Conservation (phyloP, 345 rosid genomes). For the Citrus maxima region DNA sequence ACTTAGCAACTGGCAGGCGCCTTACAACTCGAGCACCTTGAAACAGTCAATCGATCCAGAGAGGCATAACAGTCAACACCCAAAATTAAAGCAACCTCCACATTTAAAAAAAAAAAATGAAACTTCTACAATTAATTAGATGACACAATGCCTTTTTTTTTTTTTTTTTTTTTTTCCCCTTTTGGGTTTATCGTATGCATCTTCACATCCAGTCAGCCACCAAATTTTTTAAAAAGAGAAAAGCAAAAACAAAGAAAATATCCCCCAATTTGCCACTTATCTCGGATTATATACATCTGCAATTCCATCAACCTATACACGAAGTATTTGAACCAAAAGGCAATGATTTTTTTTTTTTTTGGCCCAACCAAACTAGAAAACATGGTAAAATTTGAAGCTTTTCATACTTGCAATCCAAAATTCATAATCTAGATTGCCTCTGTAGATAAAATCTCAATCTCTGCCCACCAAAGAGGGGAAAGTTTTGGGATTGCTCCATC, state of each 20-base stretch:
- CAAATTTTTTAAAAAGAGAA: not conserved
- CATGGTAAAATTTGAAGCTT: constrained; percentile 4
- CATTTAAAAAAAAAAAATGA: no score
- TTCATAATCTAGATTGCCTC: constrained; percentile 33
- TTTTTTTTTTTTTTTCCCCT: no score
- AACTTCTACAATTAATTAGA: not conserved
- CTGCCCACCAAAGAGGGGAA: constrained; percentile 99
- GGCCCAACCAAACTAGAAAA: constrained; percentile 1
- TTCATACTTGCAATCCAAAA: constrained; percentile 11
- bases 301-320: constrained; percentile 15
- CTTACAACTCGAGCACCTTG: not conserved
- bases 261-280: constrained; percentile 1
- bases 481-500: constrained; percentile 65
- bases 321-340: not conserved
- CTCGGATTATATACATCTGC: constrained; percentile 26
- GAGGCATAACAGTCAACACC: not conserved
- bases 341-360: not conserved
- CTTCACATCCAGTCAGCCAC: constrained; percentile 6
- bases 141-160: not conserved
- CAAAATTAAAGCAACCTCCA: not conserved
- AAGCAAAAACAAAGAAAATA: not conserved
- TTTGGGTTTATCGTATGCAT: not conserved
- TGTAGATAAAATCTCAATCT: constrained; percentile 71
- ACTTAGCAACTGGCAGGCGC: not conserved
- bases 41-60: not conserved